Evolutionary conservation across 2,329 filamentous ascomycete genomes (phyloP), one percentile per base, ranked within the genome.

Genomic region (Rhynchosporium agropyri): DNA sequence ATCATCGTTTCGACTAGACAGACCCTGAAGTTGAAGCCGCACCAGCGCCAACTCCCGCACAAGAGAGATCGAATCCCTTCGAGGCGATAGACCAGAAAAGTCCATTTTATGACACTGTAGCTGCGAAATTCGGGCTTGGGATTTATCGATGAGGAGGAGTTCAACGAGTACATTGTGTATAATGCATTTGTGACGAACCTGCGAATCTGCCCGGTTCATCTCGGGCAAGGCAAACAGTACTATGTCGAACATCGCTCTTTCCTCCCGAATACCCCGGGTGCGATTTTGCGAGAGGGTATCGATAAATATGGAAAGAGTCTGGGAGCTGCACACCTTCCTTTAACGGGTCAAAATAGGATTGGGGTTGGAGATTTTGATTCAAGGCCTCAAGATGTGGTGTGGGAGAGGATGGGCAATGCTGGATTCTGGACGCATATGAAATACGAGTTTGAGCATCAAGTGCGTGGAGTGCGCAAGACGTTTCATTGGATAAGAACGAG

Each of bases 361-460:
- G 69, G 69, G 1, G 49, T 70, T 13, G 69, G 69, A 0, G 65
- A 70, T 50, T 63, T 64, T 28, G 60, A 67, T 31, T 55, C 50
- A 1, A 54, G 31, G 2, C 67, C 66, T 1, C 40, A 61, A 5
- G 60, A 48, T 5, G 59, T 70, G 46, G 40, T 60, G 1, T 70
- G 69, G 69, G 69, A 69, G 60, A 63, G 63, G 29, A 63, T 70
- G 60, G 65, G 57, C 2, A 65, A 65, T 28, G 61, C 48, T 1
- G 66, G 65, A 13, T 70, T 70, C 15, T 70, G 69, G 69, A 70
- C 69, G 43, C 69, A 70, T 33, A 70, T 69, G 67, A 62, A 59
- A 40, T 70, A 70, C 55, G 64, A 65, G 38, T 69, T 70, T 63
- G 62, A 60, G 45, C 60, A 60, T 60, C 63, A 65, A 42, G 10